Evolutionary conservation across 2,329 filamentous ascomycete genomes (phyloP).

Genomic region (Aureobasidium sp.): DNA sequence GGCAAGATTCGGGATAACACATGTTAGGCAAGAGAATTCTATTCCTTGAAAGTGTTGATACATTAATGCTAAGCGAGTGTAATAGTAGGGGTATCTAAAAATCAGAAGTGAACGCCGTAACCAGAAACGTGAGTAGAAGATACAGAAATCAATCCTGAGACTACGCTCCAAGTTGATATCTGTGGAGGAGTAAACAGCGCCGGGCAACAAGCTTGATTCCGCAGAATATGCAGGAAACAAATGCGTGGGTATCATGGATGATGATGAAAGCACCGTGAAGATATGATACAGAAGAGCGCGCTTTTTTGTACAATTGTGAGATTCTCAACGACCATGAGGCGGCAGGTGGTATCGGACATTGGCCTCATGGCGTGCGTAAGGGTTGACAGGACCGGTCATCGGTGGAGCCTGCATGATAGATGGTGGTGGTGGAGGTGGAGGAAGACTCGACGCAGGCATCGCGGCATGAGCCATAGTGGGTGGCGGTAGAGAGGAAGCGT

Average conservation of each 20-base stretch:
- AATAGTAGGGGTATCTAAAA: constrained; percentile 15
- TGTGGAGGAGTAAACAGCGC: not conserved
- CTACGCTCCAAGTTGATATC: not conserved
- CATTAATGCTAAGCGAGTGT: constrained; percentile 14
- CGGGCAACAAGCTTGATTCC: not conserved
- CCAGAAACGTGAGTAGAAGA: not conserved
- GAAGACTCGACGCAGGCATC: not conserved
- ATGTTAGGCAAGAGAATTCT: not conserved
- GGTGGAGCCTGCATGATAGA: constrained; percentile 28
- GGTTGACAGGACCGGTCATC: constrained; percentile 29
- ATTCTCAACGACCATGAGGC: constrained; percentile 1
- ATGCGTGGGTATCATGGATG: constrained; percentile 4
- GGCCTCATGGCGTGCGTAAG: constrained; percentile 21
- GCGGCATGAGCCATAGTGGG: not conserved
- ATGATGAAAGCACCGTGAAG: not conserved
- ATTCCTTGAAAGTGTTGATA: not conserved
- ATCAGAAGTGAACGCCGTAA: not conserved
- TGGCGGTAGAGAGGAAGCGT: constrained; percentile 6
- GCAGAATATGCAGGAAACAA: not conserved
- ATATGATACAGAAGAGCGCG: not conserved
- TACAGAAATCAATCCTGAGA: not conserved
- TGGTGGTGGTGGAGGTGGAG: constrained; percentile 6
- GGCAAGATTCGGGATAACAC: not conserved
- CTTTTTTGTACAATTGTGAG: not conserved
- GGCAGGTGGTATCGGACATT: not conserved